phyloP scores from a whole-genome alignment of 2,329 filamentous ascomycete genomes.

The Monilinia fructicola region DNA sequence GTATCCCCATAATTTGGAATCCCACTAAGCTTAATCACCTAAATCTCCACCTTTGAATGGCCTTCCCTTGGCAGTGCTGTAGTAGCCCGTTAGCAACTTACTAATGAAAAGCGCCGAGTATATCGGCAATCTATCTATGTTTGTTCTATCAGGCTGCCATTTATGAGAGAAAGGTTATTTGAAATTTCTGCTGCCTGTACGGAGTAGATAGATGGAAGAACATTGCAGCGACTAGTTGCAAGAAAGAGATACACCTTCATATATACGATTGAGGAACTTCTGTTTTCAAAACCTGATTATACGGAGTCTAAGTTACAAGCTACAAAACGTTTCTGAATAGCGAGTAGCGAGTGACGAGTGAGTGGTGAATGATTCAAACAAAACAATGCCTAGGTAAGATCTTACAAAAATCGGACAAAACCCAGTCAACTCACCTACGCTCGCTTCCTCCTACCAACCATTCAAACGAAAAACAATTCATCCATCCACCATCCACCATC shows the following conservation, averaged over 20 bases:
- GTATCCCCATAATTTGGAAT: neutral
- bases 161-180: neutral
- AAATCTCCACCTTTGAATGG: neutral
- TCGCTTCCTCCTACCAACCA: neutral
- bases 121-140: too few relatives aligned
- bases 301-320: neutral
- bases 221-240: neutral
- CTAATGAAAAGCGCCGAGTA: neutral
- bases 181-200: too few relatives aligned
- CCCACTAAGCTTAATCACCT: neutral
- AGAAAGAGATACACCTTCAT: neutral
- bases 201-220: too few relatives aligned
- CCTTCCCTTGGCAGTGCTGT: neutral
- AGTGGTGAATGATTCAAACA: neutral
- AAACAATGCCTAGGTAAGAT: neutral
- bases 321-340: neutral
- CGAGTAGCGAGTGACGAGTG: too few relatives aligned
- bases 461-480: neutral
- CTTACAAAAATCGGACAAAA: slow-evolving; percentile 6
- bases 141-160: neutral
- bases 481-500: neutral
- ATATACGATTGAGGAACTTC: too few relatives aligned
- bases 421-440: neutral
- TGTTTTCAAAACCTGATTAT: neutral
- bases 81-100: too few relatives aligned